phyloP scores from a whole-genome alignment of 2,329 filamentous ascomycete species.

The Ceratocystis diversiconidia region DNA sequence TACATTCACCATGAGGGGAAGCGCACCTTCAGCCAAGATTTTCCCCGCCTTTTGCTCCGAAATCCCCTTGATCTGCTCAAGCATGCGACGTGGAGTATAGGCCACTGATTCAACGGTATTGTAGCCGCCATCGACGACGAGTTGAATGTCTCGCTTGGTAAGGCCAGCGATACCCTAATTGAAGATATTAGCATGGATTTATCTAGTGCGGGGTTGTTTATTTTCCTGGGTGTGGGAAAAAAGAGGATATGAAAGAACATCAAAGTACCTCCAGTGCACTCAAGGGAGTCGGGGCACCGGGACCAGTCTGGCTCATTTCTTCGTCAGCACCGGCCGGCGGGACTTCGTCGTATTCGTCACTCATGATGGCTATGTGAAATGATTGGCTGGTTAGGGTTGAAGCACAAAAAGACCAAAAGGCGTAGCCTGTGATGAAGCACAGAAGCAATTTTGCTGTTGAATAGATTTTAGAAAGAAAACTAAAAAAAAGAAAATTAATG shows the following conservation, averaged over 20 bases:
- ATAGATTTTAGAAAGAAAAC: not conserved
- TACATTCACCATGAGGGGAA: slow-evolving; percentile 18
- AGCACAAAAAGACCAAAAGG: not conserved
- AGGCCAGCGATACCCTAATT: slow-evolving; percentile 67
- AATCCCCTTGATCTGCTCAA: slow-evolving; percentile 96
- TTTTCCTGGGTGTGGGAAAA: not conserved
- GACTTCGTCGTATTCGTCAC: slow-evolving; percentile 46
- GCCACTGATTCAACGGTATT: slow-evolving; percentile 94
- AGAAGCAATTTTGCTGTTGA: not conserved
- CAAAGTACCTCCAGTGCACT: slow-evolving; percentile 63
- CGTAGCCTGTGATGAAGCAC: not conserved
- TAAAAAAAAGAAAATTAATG: not conserved
- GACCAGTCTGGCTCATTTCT: slow-evolving; percentile 60
- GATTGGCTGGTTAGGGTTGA: not conserved
- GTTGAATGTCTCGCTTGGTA: slow-evolving; percentile 89
- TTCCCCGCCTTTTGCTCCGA: slow-evolving; percentile 94
- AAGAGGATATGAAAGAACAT: not conserved
- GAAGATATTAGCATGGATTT: slow-evolving; percentile 1
- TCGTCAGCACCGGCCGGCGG: slow-evolving; percentile 41
- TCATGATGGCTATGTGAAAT: slow-evolving; percentile 27
- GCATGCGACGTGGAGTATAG: slow-evolving; percentile 67
- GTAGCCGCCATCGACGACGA: slow-evolving; percentile 80
- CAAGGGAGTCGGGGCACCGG: slow-evolving; percentile 86
- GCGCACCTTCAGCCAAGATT: slow-evolving; percentile 69
- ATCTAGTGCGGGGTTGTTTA: not conserved